Base-by-base conservation (phyloP, 345 rosid genomes). In the Hypericum androsaemum region DNA sequence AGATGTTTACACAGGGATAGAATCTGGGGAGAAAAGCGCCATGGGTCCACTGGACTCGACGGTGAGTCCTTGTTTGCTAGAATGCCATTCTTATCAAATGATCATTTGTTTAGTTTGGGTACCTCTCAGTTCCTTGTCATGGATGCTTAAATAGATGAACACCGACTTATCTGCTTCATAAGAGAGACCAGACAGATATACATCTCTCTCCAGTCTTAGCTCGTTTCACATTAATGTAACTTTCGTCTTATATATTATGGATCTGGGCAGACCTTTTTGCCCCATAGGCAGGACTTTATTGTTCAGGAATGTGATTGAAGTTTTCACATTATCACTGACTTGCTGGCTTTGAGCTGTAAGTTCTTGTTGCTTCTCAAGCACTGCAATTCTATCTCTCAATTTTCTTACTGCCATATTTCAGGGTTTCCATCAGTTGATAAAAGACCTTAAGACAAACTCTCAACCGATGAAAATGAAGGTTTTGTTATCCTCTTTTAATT, bases 371-470 rank as follows among this genome's bases (percentile, higher is more conserved):
- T 3, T 9, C 39, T 45, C 12, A 14, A 17, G 11, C 22, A 47
- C 42, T 35, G 6, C 28, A n/a, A 32, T 61, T 41, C 60, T 53
- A 6, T 8, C 43, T n/a, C 47, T 10, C 15, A 48, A 22, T 41
- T 64, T 39, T 32, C 35, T 58, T 11, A 66, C 37, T 60, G 52
- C 41, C 57, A 22, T 35, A 4, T 65, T 68, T 43, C 76, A 87
- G 98, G 74, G 65, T 41, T 92, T 84, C 77, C 62, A 73, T 63
- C 59, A 64, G 59, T 63, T 87, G 66, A 66, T 87, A 60, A 73
- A 79, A 67, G 68, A 60, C 37, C 77, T 84, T 55, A 70, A 44
- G 57, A 51, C 64, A 12, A 52, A 58, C 53, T n/a, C 64, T 59
- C 57, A 61, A 52, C 69, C 65, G 38, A 15, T 63, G 7, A 78